Conservation (phyloP, 2,329 filamentous ascomycete species). For the Shiraia sp. region DNA sequence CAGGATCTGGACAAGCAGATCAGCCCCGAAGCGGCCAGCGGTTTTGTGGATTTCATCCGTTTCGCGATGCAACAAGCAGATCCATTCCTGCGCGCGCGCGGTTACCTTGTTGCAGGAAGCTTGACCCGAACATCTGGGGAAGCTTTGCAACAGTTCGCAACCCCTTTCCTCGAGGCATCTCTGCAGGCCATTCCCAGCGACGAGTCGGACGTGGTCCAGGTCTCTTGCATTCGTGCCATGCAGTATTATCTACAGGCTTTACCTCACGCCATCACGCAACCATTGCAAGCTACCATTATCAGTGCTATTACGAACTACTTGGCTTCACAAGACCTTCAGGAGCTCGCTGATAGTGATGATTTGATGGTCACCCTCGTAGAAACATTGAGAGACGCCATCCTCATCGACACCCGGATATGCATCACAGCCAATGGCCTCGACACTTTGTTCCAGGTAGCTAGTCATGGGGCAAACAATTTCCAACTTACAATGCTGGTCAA, state of each 20-base stretch:
- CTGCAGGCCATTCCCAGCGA: conserved; percentile 77
- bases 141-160: conserved; percentile 58
- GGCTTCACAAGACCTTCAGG: conserved; percentile 75
- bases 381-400: conserved; percentile 79
- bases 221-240: conserved; percentile 84
- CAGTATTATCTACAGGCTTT: conserved; percentile 68
- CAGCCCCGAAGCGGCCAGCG: conserved; percentile 68
- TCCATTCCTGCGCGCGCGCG: conserved; percentile 80
- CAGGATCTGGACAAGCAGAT: conserved; percentile 75
- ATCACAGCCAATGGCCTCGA: conserved; percentile 78
- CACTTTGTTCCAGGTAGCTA: conserved; percentile 84
- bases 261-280: conserved; percentile 54
- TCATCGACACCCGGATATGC: conserved; percentile 75
- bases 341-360: conserved; percentile 87
- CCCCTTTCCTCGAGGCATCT: conserved; percentile 70
- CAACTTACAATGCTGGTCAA: conserved; percentile 85
- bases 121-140: conserved; percentile 71
- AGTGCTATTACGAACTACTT: conserved; percentile 72
- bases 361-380: conserved; percentile 88
- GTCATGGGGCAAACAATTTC: conserved; percentile 86
- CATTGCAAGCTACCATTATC: conserved; percentile 65
- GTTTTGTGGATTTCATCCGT: conserved; percentile 79
- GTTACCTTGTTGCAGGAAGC: conserved; percentile 82
- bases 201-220: conserved; percentile 84
- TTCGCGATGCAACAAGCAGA: conserved; percentile 73